Evolutionary conservation across 495 filamentous ascomycete genomes (phyloP).

Genomic region (Aspergillus campestris): DNA sequence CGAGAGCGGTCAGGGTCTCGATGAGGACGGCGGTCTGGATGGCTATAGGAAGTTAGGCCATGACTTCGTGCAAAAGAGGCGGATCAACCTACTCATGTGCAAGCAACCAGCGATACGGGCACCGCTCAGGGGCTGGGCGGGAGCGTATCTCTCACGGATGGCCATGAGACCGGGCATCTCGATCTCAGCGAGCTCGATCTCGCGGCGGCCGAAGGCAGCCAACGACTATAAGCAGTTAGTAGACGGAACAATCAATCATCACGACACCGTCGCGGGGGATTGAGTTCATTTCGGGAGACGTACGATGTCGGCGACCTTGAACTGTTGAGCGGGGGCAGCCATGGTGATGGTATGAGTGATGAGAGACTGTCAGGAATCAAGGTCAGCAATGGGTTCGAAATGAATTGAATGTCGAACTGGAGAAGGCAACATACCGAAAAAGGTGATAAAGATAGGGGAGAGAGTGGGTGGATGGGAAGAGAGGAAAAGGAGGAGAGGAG

Average conservation of each 20-base stretch:
- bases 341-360: conserved; percentile 21
- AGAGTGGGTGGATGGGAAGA: neutral
- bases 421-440: conserved; percentile 3
- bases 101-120: conserved; percentile 92
- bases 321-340: conserved; percentile 78
- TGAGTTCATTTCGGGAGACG: conserved; percentile 14
- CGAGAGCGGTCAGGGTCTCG: conserved; percentile 87
- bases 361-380: neutral
- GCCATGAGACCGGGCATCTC: conserved; percentile 98
- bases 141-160: conserved; percentile 82
- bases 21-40: conserved; percentile 99
- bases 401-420: neutral
- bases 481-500: conserved; percentile 1
- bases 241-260: conserved; percentile 3
- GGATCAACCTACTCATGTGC: conserved; percentile 75
- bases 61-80: neutral
- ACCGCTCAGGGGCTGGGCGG: conserved; percentile 87
- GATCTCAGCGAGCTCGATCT: conserved; percentile 98
- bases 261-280: neutral
- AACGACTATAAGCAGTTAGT: conserved; percentile 49
- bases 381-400: conserved; percentile 4
- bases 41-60: conserved; percentile 40
- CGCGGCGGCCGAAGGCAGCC: conserved; percentile 96
- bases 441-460: conserved; percentile 2
- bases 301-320: conserved; percentile 97